Percentiles rank a stretch among this genome's conserved stretches.
phyloP scores from a whole-genome alignment of 116 monocot genomes.

The Trichopus zeylanicus region DNA sequence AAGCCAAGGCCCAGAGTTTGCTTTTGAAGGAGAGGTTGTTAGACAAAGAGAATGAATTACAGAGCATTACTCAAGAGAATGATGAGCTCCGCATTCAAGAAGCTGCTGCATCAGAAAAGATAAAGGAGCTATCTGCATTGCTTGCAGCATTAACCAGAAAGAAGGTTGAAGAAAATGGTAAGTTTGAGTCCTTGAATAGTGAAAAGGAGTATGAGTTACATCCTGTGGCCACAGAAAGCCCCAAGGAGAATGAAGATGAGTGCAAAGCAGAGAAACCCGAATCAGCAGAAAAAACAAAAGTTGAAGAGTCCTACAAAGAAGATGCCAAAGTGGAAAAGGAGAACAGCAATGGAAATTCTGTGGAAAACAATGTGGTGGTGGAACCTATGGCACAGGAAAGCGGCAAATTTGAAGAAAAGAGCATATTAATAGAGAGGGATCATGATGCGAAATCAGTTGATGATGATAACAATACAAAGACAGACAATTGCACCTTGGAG shows the following conservation, averaged over 20 bases:
- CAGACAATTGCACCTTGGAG: constrained; percentile 27
- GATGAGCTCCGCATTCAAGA: constrained; percentile 55
- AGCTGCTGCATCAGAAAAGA: constrained; percentile 40
- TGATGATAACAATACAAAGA: constrained; percentile 39
- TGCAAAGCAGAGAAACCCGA: constrained; percentile 7
- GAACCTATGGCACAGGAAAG: constrained; percentile 20
- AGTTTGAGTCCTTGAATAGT: constrained; percentile 10
- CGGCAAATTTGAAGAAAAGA: constrained; percentile 25
- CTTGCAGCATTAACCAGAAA: constrained; percentile 36
- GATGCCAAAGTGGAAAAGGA: constrained; percentile 6
- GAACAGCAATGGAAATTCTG: constrained; percentile 16
- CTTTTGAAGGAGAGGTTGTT: constrained; percentile 51
- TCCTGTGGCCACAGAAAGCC: constrained; percentile 15
- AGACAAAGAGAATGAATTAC: constrained; percentile 68
- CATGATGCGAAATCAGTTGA: constrained; percentile 33
- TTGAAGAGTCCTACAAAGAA: constrained; percentile 15
- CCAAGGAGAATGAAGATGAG: constrained; percentile 17
- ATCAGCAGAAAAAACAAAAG: background rate
- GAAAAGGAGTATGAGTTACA: constrained; percentile 27
- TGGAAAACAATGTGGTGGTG: constrained; percentile 11
- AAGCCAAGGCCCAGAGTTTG: constrained; percentile 28
- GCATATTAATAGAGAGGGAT: constrained; percentile 34
- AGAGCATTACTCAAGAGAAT: constrained; percentile 61
- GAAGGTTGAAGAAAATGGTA: constrained; percentile 38
- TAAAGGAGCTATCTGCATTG: constrained; percentile 49